Conservation (phyloP, 768 basidiomycete genomes). For the Lentinula sp. region DNA sequence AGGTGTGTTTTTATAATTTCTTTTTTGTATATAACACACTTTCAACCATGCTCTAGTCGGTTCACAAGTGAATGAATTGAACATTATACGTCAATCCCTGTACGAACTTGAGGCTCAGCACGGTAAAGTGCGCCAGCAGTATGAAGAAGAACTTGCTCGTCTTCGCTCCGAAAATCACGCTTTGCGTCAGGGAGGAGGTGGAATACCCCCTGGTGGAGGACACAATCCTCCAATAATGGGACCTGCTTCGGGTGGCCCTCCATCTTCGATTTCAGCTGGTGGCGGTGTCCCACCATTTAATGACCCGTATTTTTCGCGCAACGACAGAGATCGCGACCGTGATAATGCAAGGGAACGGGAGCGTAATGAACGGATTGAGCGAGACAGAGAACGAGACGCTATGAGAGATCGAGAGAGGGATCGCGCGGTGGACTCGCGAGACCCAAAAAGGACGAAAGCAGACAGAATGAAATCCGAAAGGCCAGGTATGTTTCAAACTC, state of each 20-base stretch:
- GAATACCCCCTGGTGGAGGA: constrained; percentile 25
- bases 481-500: neutral
- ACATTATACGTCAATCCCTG: constrained; percentile 81
- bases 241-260: constrained; percentile 8
- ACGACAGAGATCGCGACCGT: constrained; percentile 5
- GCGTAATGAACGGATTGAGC: constrained; percentile 1
- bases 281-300: constrained; percentile 15
- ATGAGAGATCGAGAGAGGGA: constrained; percentile 26
- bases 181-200: constrained; percentile 29
- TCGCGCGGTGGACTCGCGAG: constrained; percentile 25
- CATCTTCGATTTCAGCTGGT: constrained; percentile 24
- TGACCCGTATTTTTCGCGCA: constrained; percentile 14
- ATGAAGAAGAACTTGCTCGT: constrained; percentile 77
- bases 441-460: constrained; percentile 40
- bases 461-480: constrained; percentile 38
- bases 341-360: constrained; percentile 7
- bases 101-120: constrained; percentile 92
- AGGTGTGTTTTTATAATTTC: constrained; percentile 44
- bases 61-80: constrained; percentile 84
- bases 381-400: constrained; percentile 27
- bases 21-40: constrained; percentile 6
- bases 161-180: constrained; percentile 65
- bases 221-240: constrained; percentile 17
- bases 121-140: constrained; percentile 77
- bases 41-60: constrained; percentile 40